Conservation (phyloP, 1,284 basidiomycete genomes). For the Cystobasidium slooffiae region DNA sequence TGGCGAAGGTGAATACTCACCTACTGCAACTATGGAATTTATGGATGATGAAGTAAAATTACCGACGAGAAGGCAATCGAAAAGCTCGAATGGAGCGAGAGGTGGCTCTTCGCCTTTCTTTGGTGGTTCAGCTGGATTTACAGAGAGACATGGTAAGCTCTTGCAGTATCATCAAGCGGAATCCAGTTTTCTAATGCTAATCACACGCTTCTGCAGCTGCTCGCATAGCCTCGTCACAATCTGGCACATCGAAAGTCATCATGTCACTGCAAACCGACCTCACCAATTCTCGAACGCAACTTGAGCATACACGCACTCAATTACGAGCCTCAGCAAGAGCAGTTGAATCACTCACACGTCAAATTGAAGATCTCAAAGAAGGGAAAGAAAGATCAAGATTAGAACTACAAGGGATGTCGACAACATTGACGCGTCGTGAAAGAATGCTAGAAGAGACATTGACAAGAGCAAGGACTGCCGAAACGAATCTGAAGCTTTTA, state of each 20-base stretch:
- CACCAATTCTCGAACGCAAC: conserved; percentile 31
- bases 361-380: conserved; percentile 41
- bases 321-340: conserved; percentile 37
- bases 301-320: conserved; percentile 35
- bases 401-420: conserved; percentile 32
- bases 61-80: neutral
- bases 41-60: neutral
- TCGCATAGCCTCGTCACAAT: conserved; percentile 39
- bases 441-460: conserved; percentile 42
- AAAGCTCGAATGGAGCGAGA: conserved; percentile 20
- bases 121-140: conserved; percentile 41
- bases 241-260: conserved; percentile 42
- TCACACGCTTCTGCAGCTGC: conserved; percentile 27
- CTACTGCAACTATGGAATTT: conserved; percentile 7
- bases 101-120: conserved; percentile 41
- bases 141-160: conserved; percentile 35
- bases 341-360: conserved; percentile 37
- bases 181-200: neutral
- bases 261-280: conserved; percentile 43
- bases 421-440: conserved; percentile 29
- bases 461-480: conserved; percentile 26
- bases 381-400: conserved; percentile 31
- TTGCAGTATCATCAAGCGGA: neutral
- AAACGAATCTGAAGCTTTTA: conserved; percentile 4
- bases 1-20: conserved; percentile 14